phyloP scores from a whole-genome alignment of 2,329 filamentous ascomycete genomes.

The Dryadomyces sulphureus region DNA sequence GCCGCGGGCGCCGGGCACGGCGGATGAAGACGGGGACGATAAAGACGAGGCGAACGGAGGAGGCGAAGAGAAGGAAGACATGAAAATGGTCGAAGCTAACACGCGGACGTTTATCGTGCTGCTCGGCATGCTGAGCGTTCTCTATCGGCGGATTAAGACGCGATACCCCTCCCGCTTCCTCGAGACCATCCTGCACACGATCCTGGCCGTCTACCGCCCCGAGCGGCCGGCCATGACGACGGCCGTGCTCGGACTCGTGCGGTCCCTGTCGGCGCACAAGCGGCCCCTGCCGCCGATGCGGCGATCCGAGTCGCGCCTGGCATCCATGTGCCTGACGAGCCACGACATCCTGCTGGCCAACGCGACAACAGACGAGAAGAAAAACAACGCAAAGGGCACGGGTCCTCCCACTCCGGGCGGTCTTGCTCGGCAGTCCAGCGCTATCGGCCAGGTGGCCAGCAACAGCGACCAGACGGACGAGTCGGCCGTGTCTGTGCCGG shows the following conservation, averaged over 20 bases:
- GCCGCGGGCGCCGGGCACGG: conserved; percentile 27
- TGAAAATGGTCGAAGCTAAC: conserved; percentile 8
- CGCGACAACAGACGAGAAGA: not conserved
- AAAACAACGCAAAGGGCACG: not conserved
- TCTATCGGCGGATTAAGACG: conserved; percentile 62
- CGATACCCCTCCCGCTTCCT: conserved; percentile 68
- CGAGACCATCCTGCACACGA: conserved; percentile 59
- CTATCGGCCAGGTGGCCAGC: conserved; percentile 26
- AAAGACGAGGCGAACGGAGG: conserved; percentile 11
- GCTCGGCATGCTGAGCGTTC: conserved; percentile 54
- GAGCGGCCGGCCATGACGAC: conserved; percentile 53
- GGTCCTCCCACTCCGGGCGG: not conserved
- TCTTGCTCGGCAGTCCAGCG: conserved; percentile 26
- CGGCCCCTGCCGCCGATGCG: conserved; percentile 46
- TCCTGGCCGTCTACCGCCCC: conserved; percentile 50
- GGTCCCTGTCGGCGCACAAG: conserved; percentile 51
- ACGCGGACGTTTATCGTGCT: conserved; percentile 21
- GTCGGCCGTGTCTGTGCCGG: conserved; percentile 41
- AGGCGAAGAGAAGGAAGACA: conserved; percentile 5
- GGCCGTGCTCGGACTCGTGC: conserved; percentile 54
- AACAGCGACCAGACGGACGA: conserved; percentile 24
- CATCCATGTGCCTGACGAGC: not conserved
- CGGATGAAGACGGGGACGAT: conserved; percentile 20
- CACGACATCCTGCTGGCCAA: not conserved
- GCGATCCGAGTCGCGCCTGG: conserved; percentile 25